These are phyloP conservation scores for Nigrospora sphaerica DNA, from an alignment of 2,329 filamentous ascomycete species.

Conservation along the genomic window DNA sequence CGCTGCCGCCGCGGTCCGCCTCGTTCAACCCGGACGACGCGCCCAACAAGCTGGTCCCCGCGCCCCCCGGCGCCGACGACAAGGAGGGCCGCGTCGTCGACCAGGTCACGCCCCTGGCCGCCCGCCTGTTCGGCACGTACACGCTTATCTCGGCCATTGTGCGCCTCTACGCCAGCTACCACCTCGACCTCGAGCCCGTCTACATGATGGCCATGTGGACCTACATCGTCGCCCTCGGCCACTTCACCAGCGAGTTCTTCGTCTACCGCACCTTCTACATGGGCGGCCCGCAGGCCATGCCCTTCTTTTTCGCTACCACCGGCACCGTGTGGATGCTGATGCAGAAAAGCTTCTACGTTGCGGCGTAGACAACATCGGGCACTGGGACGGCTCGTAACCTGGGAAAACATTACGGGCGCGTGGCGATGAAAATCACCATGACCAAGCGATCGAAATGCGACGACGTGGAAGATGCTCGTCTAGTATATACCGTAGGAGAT, in stretches of 20 bases:
- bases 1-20: slow-evolving; percentile 31
- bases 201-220: slow-evolving; percentile 81
- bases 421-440: no score
- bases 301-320: slow-evolving; percentile 42
- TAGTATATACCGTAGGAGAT: background rate
- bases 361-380: slow-evolving; percentile 13
- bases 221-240: slow-evolving; percentile 68
- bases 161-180: slow-evolving; percentile 76
- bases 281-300: slow-evolving; percentile 47
- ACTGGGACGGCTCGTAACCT: no score
- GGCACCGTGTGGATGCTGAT: slow-evolving; percentile 54
- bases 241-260: slow-evolving; percentile 76
- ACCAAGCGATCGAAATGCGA: no score
- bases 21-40: slow-evolving; percentile 44
- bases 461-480: no score
- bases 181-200: slow-evolving; percentile 63
- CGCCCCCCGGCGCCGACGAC: slow-evolving; percentile 24
- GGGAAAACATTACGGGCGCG: no score
- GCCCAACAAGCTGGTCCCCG: slow-evolving; percentile 42
- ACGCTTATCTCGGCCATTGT: slow-evolving; percentile 72
- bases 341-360: slow-evolving; percentile 66
- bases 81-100: slow-evolving; percentile 38
- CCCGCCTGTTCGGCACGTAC: slow-evolving; percentile 82
- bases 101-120: slow-evolving; percentile 67
- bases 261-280: slow-evolving; percentile 70